Base-by-base conservation (phyloP, 164 flowering plant species). In the Annona squamosa region DNA sequence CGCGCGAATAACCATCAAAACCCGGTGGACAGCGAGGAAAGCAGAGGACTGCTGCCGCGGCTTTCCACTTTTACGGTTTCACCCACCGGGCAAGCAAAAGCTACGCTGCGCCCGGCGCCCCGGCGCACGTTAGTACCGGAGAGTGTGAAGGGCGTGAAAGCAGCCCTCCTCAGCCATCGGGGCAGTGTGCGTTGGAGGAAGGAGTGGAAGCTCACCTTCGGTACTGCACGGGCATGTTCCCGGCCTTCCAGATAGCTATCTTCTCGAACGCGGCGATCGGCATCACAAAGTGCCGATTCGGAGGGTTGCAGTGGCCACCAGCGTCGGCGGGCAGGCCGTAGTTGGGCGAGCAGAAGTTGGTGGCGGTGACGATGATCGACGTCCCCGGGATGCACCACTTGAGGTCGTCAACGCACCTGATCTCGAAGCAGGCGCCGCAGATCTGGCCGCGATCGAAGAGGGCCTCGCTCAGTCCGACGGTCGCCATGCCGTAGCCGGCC, bases 171-270 rank as follows among this genome's bases (percentile, higher is more conserved):
- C 37, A 26, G 37, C 37, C 37, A 26, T 26, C 37, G 37, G 37
- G 37, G 37, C 37, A 26, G 37, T 26, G 37, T 26, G 37, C 1
- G 37, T 26, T 26, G 37, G 3, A 13, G 68, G 16, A 13, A 16
- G 68, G 13, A 42, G 42, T 41, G 3, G 67, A 10, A 37, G 45
- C 18, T 61, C 52, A 90, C 96, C 98, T 89, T 47, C 98, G 86
- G 68, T 91, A 95, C 82, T 86, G 94, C 17, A 95, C 85, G 52
- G 97, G 94, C 97, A 95, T 90, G 75, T 91, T 91, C 3, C 89
- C 90, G 62, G 97, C 99, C 76, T 93, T 93, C 99, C 99, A 95
- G 62, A 90, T 78, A 1, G 97, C 99, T 75, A 95, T 91, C 84
- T 91, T 95, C 86, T 95, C 98, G 65, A 91, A 95, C 2, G 94